A percentile compares a stretch with the other conserved stretches of the same genome.
Conservation (phyloP, 768 basidiomycete genomes). For the Tylopilus plumbeoviolaceoides region DNA sequence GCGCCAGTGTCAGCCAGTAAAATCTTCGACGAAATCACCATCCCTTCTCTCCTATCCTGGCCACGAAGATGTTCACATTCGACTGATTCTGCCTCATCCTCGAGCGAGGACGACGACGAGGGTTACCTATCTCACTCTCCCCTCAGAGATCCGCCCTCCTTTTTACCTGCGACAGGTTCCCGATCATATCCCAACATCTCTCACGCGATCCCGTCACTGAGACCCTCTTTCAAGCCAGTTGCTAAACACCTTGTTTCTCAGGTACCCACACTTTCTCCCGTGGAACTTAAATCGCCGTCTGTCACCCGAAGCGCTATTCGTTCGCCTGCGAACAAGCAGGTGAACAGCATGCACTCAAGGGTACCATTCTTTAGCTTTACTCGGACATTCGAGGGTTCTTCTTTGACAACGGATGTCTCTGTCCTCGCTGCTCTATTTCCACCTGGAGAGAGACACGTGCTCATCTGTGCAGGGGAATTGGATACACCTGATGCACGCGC, state of each 20-base stretch:
- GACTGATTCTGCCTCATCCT: conserved; percentile 26
- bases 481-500: conserved; percentile 48
- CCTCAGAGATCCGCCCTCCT: conserved; percentile 31
- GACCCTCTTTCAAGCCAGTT: conserved; percentile 34
- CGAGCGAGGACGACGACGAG: conserved; percentile 40
- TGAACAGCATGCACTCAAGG: conserved; percentile 5
- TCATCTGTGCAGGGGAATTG: conserved; percentile 68
- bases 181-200: conserved; percentile 43
- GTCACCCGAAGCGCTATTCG: conserved; percentile 6
- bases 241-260: conserved; percentile 36
- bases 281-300: conserved; percentile 13
- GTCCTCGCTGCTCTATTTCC: conserved; percentile 69
- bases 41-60: conserved; percentile 23
- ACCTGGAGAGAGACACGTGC: conserved; percentile 65
- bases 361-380: conserved; percentile 82
- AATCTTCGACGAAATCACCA: conserved; percentile 10
- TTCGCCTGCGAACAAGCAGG: conserved; percentile 15
- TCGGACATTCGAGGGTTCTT: conserved; percentile 70
- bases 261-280: conserved; percentile 31
- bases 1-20: conserved; percentile 3
- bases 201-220: conserved; percentile 24
- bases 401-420: conserved; percentile 66
- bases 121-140: conserved; percentile 64
- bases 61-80: conserved; percentile 20
- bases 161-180: conserved; percentile 34